A percentile compares a stretch with the other conserved stretches of the same genome.
These are phyloP conservation scores for Ilyonectria destructans DNA, from an alignment of 2,329 filamentous ascomycete species.

Conservation along the genomic window DNA sequence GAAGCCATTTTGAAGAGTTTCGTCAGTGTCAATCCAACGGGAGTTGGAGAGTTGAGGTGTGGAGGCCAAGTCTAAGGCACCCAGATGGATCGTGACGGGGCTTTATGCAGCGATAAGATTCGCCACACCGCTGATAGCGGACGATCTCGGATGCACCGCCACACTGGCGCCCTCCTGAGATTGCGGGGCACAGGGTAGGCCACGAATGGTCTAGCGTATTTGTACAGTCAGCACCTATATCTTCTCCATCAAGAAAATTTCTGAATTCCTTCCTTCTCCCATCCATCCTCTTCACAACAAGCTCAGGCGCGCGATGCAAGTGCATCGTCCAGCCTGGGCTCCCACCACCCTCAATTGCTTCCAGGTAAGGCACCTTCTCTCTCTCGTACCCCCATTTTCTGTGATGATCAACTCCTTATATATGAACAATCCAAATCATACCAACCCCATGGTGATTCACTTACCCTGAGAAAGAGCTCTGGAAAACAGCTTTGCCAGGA, in stretches of 20 bases:
- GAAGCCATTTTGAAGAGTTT: slow-evolving; percentile 66
- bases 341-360: slow-evolving; percentile 33
- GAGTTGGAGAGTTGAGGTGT: slow-evolving; percentile 43
- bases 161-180: slow-evolving; percentile 48
- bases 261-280: slow-evolving; percentile 33
- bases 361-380: slow-evolving; percentile 43
- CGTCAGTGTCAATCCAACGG: slow-evolving; percentile 39
- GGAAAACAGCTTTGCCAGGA: slow-evolving; percentile 39
- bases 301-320: slow-evolving; percentile 46
- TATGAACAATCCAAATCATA: slow-evolving; percentile 78
- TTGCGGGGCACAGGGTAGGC: slow-evolving; percentile 44
- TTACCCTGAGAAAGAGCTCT: slow-evolving; percentile 69
- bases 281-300: slow-evolving; percentile 42
- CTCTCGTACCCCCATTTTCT: slow-evolving; percentile 34
- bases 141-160: slow-evolving; percentile 55
- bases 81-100: slow-evolving; percentile 34
- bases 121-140: slow-evolving; percentile 48
- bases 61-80: slow-evolving; percentile 34
- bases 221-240: slow-evolving; percentile 45
- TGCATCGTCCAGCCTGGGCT: slow-evolving; percentile 36
- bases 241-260: slow-evolving; percentile 50
- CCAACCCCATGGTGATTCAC: slow-evolving; percentile 70
- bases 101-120: slow-evolving; percentile 49
- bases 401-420: slow-evolving; percentile 54
- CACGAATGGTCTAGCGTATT: slow-evolving; percentile 43